A percentile compares a stretch with the other conserved stretches of the same genome.
Evolutionary conservation across 352 stramenopile genomes (phyloP).

Genomic region (Thraustotheca clavata): DNA sequence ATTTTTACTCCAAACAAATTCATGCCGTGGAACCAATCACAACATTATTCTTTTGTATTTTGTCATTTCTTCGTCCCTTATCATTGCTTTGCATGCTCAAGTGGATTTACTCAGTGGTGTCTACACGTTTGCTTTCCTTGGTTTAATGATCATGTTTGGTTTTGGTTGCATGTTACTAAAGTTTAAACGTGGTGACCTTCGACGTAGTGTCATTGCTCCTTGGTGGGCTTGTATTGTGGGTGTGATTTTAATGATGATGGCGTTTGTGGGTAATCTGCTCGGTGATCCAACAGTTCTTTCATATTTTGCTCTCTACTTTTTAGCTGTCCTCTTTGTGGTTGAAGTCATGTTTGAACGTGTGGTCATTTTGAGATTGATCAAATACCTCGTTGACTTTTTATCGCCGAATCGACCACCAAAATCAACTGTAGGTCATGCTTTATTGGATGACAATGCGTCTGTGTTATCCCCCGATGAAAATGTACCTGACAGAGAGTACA

Average conservation of each 20-base stretch:
- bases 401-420: neutral
- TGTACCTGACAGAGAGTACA: slow-evolving; percentile 34
- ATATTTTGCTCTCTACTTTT: slow-evolving; percentile 21
- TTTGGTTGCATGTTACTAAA: slow-evolving; percentile 55
- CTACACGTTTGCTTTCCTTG: slow-evolving; percentile 53
- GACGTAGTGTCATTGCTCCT: slow-evolving; percentile 26
- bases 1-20: slow-evolving; percentile 26
- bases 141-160: slow-evolving; percentile 53
- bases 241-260: slow-evolving; percentile 12
- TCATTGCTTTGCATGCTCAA: slow-evolving; percentile 35
- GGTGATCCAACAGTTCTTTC: slow-evolving; percentile 18
- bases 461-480: slow-evolving; percentile 50
- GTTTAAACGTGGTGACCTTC: slow-evolving; percentile 44
- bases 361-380: slow-evolving; percentile 6
- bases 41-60: slow-evolving; percentile 37
- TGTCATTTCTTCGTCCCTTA: slow-evolving; percentile 28
- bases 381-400: neutral
- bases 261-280: slow-evolving; percentile 20
- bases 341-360: slow-evolving; percentile 21
- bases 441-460: slow-evolving; percentile 53
- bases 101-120: slow-evolving; percentile 43
- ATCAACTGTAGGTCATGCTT: neutral
- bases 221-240: slow-evolving; percentile 26
- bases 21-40: slow-evolving; percentile 31
- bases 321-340: slow-evolving; percentile 9